phyloP scores from a whole-genome alignment of 2,329 filamentous ascomycete genomes.

The Colletotrichum eleusines region DNA sequence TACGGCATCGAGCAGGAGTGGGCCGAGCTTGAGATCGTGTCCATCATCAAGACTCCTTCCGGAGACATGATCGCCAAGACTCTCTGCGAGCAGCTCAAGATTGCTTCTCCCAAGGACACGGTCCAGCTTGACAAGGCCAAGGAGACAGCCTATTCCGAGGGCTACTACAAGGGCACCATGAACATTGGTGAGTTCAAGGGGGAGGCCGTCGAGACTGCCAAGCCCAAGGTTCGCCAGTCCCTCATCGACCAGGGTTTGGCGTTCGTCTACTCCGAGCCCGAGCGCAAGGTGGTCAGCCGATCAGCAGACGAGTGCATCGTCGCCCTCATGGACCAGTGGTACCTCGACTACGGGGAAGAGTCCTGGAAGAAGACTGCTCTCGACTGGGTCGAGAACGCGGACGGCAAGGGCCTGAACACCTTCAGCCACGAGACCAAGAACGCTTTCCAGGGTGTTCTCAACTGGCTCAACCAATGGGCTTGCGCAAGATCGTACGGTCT shows the following conservation, averaged over 20 bases:
- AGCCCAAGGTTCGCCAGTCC: constrained; percentile 84
- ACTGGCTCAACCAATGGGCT: constrained; percentile 97
- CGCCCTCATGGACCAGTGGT: constrained; percentile 96
- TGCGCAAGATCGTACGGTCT: constrained; percentile 92
- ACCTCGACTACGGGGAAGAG: constrained; percentile 94
- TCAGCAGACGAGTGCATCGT: constrained; percentile 95
- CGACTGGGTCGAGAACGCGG: constrained; percentile 76
- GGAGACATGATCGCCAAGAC: constrained; percentile 86
- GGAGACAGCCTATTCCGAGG: constrained; percentile 96
- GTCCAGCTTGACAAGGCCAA: constrained; percentile 91
- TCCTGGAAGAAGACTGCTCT: constrained; percentile 84
- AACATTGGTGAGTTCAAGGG: constrained; percentile 89
- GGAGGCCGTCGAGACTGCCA: constrained; percentile 86
- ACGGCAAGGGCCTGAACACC: constrained; percentile 79
- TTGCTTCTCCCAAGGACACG: constrained; percentile 93
- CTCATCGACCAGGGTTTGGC: constrained; percentile 83
- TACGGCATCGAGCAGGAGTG: constrained; percentile 98
- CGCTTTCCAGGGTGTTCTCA: constrained; percentile 85
- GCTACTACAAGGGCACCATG: constrained; percentile 90
- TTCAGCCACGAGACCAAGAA: constrained; percentile 83
- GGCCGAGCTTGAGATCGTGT: constrained; percentile 89
- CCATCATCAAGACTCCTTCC: constrained; percentile 92
- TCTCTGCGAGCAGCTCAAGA: constrained; percentile 93
- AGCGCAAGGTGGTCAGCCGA: constrained; percentile 87
- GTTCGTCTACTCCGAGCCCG: constrained; percentile 94